These are phyloP conservation scores for Dysphania ambrosioides DNA, from an alignment of 148 eudicot genomes.

Conservation along the genomic window DNA sequence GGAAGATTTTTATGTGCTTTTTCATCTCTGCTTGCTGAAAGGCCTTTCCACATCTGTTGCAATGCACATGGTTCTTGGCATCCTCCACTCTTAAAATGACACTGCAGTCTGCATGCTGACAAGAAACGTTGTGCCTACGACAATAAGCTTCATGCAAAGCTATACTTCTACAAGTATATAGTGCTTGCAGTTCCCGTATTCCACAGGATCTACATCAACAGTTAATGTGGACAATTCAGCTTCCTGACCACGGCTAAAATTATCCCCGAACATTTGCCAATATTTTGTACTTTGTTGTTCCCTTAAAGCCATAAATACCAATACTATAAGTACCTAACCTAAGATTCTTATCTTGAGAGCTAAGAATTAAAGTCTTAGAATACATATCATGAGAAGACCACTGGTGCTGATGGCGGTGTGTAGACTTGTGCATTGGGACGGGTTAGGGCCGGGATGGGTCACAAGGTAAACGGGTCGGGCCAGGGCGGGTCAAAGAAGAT, in stretches of 20 bases:
- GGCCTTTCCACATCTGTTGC: constrained; percentile 76
- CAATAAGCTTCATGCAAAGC: constrained; percentile 87
- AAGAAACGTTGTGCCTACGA: constrained; percentile 68
- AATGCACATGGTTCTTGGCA: constrained; percentile 73
- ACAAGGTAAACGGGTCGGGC: too few relatives aligned
- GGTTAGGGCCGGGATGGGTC: too few relatives aligned
- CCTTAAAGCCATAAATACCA: constrained; percentile 76
- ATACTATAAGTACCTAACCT: constrained; percentile 63
- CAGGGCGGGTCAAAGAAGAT: too few relatives aligned
- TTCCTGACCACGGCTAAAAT: constrained; percentile 52
- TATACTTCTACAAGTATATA: constrained; percentile 73
- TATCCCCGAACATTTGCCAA: constrained; percentile 47
- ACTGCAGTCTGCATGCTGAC: constrained; percentile 76
- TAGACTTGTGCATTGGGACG: too few relatives aligned
- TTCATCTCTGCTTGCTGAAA: constrained; percentile 75
- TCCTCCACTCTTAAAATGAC: constrained; percentile 70
- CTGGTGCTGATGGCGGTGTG: constrained; percentile 77
- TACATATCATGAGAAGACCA: constrained; percentile 93
- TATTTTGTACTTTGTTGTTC: constrained; percentile 50
- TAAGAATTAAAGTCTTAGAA: constrained; percentile 62
- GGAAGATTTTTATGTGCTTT: constrained; percentile 86
- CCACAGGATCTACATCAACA: constrained; percentile 56
- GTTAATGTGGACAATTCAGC: constrained; percentile 49
- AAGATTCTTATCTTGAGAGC: constrained; percentile 56
- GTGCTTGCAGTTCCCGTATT: constrained; percentile 79